Evolutionary conservation across 83 land plant genomes (phyloP), one percentile per base, ranked within the genome.

Genomic region (Isoetes engelmannii): DNA sequence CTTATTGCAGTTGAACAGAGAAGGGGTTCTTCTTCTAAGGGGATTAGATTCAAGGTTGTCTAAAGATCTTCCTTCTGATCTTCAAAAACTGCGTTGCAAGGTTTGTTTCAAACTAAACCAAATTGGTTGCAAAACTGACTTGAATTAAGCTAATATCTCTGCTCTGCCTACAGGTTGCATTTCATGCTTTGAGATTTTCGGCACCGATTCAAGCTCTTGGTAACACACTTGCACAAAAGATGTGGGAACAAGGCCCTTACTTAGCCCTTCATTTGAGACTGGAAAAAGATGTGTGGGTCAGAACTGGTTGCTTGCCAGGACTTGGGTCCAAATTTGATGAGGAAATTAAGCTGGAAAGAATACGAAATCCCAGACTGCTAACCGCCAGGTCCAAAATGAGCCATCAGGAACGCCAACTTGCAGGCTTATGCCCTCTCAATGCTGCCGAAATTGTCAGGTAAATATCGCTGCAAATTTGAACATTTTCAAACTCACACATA

Each of bases 61-160:
- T 4, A 92, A 89, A 60, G 97, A 89, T 72, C 91, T 92, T 44
- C 89, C 89, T 45, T 74, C 83, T 42, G 94, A 92, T 67, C 89
- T 92, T 12, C 97, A 92, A 67, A 89, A 89, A 65, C 87, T 92
- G 62, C 75, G 89, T 0, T 92, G 97, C 87, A 92, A 89, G 85
- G 94, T 85, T 70, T 77, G 28, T 4, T 8, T n/a, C n/a, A n/a
- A n/a, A n/a, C n/a, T n/a, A n/a, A n/a, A n/a, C n/a, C n/a, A n/a
- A n/a, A n/a, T n/a, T n/a, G n/a, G n/a, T n/a, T n/a, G n/a, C n/a
- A n/a, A n/a, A n/a, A n/a, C n/a, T n/a, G n/a, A n/a, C n/a, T n/a
- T n/a, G n/a, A n/a, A n/a, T n/a, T n/a, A n/a, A n/a, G n/a, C n/a
- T n/a, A n/a, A n/a, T n/a, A n/a, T n/a, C n/a, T n/a, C n/a, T n/a